Base-by-base conservation (phyloP, 1,139 yeast genomes). In the Insectozyma bohioensis region DNA sequence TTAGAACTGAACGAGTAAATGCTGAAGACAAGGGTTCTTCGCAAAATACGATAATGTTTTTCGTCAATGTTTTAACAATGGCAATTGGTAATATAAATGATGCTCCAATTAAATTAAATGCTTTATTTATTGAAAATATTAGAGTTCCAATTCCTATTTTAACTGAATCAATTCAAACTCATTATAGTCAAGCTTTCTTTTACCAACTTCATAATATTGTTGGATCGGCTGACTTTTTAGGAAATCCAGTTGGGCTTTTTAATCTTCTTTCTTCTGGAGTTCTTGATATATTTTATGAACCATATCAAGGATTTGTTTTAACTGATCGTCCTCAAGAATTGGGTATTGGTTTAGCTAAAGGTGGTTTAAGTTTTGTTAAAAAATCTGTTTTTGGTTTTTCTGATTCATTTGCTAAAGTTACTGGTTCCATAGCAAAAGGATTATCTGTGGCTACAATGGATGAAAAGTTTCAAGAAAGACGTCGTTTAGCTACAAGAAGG, bases 81-180 rank as follows among this genome's bases (percentile, higher is more conserved):
- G 95, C 98, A 0, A 78, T 94, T 45, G 98, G 98, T 18, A 94
- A 92, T 56, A 86, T 94, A 39, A 90, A 92, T 51, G 97, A 92
- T 58, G 98, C 99, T 0, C 98, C 98, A 2, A 86, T 94, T 24
- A 78, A 84, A 48, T 64, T 94, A 51, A 87, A 92, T 52, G 92
- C 98, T 0, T 66, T 94, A 45, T 75, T 87, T 40, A 74, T 92
- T 55, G 97, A 88, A 49, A 94, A 94, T 54, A 80, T 90, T 10
- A 72, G 97, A 42, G 94, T 88, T 1, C 95, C 97, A 4, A 56
- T 84, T 6, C 88, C 94, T 2, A 69, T 84, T 27, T 68, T 94
- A 44, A 38, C 78, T 19, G 85, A 83, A 40, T 80, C 87, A 12
- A 72, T 92, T 21, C 72, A 75, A 43, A 83, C 94, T 0, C 97